Evolutionary conservation across 495 filamentous ascomycete genomes (phyloP).

Genomic region (Podospora didyma): DNA sequence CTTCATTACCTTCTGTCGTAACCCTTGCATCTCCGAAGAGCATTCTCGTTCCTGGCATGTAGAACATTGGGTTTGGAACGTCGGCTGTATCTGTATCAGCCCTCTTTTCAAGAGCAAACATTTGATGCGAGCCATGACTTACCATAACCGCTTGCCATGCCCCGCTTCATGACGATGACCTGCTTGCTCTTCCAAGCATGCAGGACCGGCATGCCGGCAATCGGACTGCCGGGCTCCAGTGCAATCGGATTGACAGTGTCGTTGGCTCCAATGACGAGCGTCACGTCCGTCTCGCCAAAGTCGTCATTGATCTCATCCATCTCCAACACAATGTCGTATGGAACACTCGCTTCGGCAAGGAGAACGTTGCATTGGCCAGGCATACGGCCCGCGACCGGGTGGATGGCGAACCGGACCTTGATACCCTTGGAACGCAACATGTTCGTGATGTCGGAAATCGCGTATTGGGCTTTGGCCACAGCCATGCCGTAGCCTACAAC

Average conservation of each 20-base stretch:
- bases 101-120: background rate
- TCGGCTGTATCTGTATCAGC: conserved; percentile 50
- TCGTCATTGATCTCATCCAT: conserved; percentile 93
- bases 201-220: conserved; percentile 82
- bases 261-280: conserved; percentile 80
- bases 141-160: conserved; percentile 79
- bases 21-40: conserved; percentile 79
- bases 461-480: conserved; percentile 82
- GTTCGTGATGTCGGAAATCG: conserved; percentile 71
- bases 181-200: conserved; percentile 90
- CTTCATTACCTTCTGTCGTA: conserved; percentile 63
- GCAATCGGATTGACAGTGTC: conserved; percentile 85
- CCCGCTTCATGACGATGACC: conserved; percentile 80
- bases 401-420: conserved; percentile 81
- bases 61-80: conserved; percentile 85
- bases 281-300: conserved; percentile 76
- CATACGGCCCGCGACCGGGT: conserved; percentile 80
- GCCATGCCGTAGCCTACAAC: conserved; percentile 86
- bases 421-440: conserved; percentile 65
- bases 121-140: conserved; percentile 12
- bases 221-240: conserved; percentile 69
- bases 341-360: conserved; percentile 74
- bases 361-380: conserved; percentile 84
- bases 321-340: conserved; percentile 80
- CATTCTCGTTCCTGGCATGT: conserved; percentile 79